These are phyloP conservation scores for Ascoidea asiatica DNA, from an alignment of 805 yeast genomes.

Conservation along the genomic window DNA sequence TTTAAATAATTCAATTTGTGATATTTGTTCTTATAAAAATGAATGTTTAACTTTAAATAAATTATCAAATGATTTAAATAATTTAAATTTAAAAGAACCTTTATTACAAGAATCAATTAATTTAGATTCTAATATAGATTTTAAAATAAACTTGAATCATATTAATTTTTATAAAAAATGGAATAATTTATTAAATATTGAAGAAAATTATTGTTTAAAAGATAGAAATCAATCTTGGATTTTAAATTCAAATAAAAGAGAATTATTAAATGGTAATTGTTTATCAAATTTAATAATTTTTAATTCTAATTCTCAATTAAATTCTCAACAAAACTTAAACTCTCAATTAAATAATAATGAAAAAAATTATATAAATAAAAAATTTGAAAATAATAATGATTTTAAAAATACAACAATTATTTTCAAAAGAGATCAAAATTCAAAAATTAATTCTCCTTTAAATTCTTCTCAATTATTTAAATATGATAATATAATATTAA, in stretches of 20 bases:
- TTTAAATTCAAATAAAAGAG: constrained; percentile 41
- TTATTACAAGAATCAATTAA: constrained; percentile 35
- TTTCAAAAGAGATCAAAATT: background rate
- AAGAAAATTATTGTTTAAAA: constrained; percentile 44
- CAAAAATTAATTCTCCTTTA: constrained; percentile 8
- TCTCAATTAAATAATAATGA: constrained; percentile 23
- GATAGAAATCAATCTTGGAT: constrained; percentile 60
- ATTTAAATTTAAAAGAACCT: too few species aligned
- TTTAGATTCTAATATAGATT: constrained; percentile 33
- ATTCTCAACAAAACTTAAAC: too few species aligned
- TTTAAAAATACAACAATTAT: background rate
- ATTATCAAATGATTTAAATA: constrained; percentile 39
- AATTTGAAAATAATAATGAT: constrained; percentile 1
- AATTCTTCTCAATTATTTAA: constrained; percentile 33
- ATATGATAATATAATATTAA: constrained; percentile 55
- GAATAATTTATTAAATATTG: constrained; percentile 61
- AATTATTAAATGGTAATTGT: constrained; percentile 43
- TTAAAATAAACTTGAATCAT: too few species aligned
- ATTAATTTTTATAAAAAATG: constrained; percentile 52
- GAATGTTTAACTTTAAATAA: constrained; percentile 57
- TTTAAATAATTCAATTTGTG: constrained; percentile 40
- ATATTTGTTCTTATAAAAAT: constrained; percentile 38
- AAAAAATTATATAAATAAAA: constrained; percentile 28
- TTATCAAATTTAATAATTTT: constrained; percentile 35
- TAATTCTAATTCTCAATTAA: constrained; percentile 11